phyloP scores from a whole-genome alignment of 2,329 filamentous ascomycete species.

The Trichoderma polysporum region DNA sequence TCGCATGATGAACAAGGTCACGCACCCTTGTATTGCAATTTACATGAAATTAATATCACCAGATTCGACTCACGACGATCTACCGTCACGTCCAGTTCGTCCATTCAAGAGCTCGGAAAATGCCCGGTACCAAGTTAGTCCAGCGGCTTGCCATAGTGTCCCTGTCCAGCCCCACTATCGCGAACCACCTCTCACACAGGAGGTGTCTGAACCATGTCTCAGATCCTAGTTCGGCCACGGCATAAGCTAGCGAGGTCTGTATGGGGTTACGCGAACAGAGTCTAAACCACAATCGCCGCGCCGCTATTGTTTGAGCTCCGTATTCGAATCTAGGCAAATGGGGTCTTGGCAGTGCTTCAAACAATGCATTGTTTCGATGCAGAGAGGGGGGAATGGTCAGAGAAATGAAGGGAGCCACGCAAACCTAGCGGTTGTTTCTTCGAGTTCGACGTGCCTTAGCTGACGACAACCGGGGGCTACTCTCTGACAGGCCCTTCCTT shows the following conservation, averaged over 20 bases:
- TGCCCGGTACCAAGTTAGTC: slow-evolving; percentile 1
- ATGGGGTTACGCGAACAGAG: background rate
- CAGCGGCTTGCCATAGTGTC: slow-evolving; percentile 7
- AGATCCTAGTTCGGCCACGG: slow-evolving; percentile 20
- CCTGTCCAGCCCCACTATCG: slow-evolving; percentile 7
- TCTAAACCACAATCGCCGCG: slow-evolving; percentile 12
- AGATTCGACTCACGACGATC: background rate
- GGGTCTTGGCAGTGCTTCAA: slow-evolving; percentile 16
- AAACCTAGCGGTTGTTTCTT: slow-evolving; percentile 1
- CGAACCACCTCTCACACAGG: slow-evolving; percentile 28
- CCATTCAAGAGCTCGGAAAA: slow-evolving; percentile 9
- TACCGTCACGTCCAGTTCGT: background rate
- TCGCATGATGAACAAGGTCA: background rate
- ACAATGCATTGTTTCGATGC: slow-evolving; percentile 11
- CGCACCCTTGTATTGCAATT: background rate
- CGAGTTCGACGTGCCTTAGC: background rate
- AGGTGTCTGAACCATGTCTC: slow-evolving; percentile 34
- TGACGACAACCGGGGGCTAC: slow-evolving; percentile 17
- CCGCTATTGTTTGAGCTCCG: slow-evolving; percentile 19
- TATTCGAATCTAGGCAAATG: background rate
- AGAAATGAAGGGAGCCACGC: slow-evolving; percentile 11
- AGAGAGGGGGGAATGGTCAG: background rate
- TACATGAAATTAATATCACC: slow-evolving; percentile 9
- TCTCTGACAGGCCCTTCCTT: slow-evolving; percentile 18
- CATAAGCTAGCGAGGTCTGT: background rate